Evolutionary conservation across 306 rosid species (phyloP), one percentile per base, ranked within the genome.

Genomic region (Parietaria judaica): DNA sequence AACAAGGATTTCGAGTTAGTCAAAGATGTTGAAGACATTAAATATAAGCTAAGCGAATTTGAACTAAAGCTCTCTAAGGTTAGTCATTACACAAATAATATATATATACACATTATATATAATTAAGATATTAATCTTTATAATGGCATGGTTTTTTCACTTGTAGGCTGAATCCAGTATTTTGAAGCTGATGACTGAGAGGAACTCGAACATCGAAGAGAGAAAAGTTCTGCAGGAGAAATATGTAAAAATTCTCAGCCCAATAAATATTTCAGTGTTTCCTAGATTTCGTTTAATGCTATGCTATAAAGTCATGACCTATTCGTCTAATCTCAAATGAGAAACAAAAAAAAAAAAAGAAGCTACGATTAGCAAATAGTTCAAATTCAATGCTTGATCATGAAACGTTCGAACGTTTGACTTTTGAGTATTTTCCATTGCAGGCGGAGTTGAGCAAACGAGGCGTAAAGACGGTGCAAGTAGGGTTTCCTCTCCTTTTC

Each of bases 1-100:
- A 62, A 13, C 36, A 74, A 73, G 51, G 74, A 64, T n/a, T 66
- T 78, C 74, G 76, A 82, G 72, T 68, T 92, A 58, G 68, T 79
- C 15, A 72, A 74, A 77, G 86, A 82, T 66, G 72, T 94, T 54
- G 83, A 83, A 72, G 89, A 83, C 80, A 78, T 94, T 79, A 94
- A 94, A 63, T 76, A 71, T 17, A 86, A 86, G 80, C 73, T 86
- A 10, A 77, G 74, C 66, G 74, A 80, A 67, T 76, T 94, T 69
- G 94, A 86, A 74, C 71, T 81, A 63, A 86, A 94, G 79, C 86
- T 94, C 39, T 72, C 75, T 41, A 86, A 88, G 99, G 99, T 94
- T 56, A 58, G 84, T 64, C 73, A 47, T 71, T 68, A 36, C 67
- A 47, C 61, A 60, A 70, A 11, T 51, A 53, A 37, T 68, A 3